Conservation (phyloP, 2,329 filamentous ascomycete species). For the Verticillium tricorpus region DNA sequence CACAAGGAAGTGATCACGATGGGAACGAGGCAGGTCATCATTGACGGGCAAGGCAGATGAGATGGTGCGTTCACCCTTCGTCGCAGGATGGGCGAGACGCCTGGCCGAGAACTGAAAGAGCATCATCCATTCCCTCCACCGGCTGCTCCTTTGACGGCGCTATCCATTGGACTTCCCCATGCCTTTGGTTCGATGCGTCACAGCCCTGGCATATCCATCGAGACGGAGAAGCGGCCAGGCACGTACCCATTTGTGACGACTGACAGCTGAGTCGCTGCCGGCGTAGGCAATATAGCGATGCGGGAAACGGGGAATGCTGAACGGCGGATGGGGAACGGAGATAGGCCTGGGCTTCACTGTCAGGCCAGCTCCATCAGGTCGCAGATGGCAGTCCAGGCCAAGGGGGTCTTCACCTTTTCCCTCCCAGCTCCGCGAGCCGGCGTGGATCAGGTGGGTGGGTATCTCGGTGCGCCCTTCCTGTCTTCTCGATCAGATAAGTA, state of each 20-base stretch:
- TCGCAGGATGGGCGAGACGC: too few relatives aligned
- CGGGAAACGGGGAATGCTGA: neutral
- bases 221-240: neutral
- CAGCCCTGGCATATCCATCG: neutral
- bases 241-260: neutral
- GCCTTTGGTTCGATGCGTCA: too few relatives aligned
- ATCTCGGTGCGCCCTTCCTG: neutral
- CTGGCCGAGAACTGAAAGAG: too few relatives aligned
- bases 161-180: too few relatives aligned
- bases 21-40: neutral
- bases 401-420: neutral
- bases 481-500: neutral
- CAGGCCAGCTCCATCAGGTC: neutral
- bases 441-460: neutral
- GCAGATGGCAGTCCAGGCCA: neutral
- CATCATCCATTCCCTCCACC: too few relatives aligned
- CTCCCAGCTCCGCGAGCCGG: neutral
- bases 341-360: neutral
- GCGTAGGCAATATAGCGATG: too few relatives aligned
- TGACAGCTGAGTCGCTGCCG: neutral
- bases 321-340: neutral
- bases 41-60: too few relatives aligned
- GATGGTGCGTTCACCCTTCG: too few relatives aligned
- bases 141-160: too few relatives aligned
- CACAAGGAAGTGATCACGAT: neutral